phyloP scores from a whole-genome alignment of 2,329 filamentous ascomycete species.

The Alternaria incomplexa region DNA sequence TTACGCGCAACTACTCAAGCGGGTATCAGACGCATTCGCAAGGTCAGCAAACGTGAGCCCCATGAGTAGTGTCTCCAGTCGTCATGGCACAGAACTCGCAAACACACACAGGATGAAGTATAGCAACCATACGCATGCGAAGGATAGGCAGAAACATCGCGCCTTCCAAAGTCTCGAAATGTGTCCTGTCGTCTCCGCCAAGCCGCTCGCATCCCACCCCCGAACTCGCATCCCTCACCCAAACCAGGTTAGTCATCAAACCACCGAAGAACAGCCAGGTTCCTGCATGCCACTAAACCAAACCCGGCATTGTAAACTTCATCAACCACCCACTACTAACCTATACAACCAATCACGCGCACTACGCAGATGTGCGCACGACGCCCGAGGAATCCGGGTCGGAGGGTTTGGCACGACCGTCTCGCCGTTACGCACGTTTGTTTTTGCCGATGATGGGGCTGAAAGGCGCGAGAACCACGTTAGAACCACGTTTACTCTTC shows the following conservation, averaged over 20 bases:
- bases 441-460: conserved; percentile 9
- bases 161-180: background rate
- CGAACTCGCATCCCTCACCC: background rate
- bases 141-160: background rate
- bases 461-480: background rate
- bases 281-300: conserved; percentile 16
- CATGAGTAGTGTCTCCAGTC: background rate
- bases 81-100: background rate
- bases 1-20: background rate
- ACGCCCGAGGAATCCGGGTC: background rate
- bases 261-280: conserved; percentile 8
- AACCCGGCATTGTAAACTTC: conserved; percentile 18
- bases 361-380: background rate
- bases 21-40: no score
- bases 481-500: background rate
- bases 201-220: background rate
- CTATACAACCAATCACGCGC: conserved; percentile 1
- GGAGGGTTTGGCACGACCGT: conserved; percentile 1
- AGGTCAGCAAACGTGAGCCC: background rate
- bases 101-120: no score
- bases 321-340: conserved; percentile 8
- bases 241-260: conserved; percentile 1
- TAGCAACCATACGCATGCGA: background rate
- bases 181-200: background rate
- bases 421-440: background rate